Base-by-base conservation (phyloP, 179 eudicot species). In the Silene vulgaris region DNA sequence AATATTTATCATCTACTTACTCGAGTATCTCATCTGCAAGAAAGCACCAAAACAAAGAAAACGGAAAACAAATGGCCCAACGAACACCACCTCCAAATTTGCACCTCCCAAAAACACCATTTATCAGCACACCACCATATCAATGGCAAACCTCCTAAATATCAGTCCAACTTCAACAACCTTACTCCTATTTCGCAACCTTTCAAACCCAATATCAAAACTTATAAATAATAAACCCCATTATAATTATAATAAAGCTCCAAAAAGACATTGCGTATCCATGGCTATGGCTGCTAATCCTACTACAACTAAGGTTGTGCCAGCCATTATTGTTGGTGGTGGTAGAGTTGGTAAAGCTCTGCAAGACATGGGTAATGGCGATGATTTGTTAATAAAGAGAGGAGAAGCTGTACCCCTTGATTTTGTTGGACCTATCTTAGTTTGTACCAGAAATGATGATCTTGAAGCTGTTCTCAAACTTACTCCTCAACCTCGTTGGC, bases 391-490 rank as follows among this genome's bases (percentile, higher is more conserved):
- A 79, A 84, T 93, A 8, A 88, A 80, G 83, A 85, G 97, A 85
- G 97, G 97, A 14, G 96, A 93, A 35, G 0, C 86, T 37, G 92
- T 91, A 9, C 98, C 98, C 20, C 74, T 81, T 73, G 93, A 90
- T 84, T 91, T 93, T 67, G 11, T 62, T 1, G 98, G 98, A 1
- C 97, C 98, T 19, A 91, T 95, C 5, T 83, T 95, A 80, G 99
- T 95, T 63, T 95, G 96, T 64, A 92, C 99, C 4, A 83, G 99
- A 57, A 95, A 95, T 76, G 97, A 95, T 80, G 97, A 95, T 82
- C 90, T 92, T 65, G 96, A 92, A 7, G 88, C 90, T 73, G 99
- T 95, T 68, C 93, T 92, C 75, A 81, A 88, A 48, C 79, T 88
- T 45, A 95, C 96, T 73, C 97, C 97, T 48, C 85, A 71, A 63